Evolutionary conservation across 805 yeast genomes (phyloP).

Genomic region (Kuraishia hungarica): DNA sequence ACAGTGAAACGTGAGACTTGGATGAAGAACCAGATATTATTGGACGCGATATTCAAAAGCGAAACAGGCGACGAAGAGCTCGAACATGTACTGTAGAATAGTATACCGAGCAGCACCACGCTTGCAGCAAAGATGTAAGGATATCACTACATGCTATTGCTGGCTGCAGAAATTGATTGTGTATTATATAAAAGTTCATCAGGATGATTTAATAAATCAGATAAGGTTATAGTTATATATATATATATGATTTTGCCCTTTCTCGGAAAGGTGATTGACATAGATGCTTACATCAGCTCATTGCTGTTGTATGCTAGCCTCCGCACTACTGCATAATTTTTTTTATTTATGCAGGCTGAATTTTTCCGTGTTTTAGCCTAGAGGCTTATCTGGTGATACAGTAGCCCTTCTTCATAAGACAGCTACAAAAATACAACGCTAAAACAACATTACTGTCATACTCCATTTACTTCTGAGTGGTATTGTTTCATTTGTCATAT

Average conservation of each 20-base stretch:
- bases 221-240: too few relatives aligned
- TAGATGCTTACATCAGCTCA: background rate
- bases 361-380: background rate
- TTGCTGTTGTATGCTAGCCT: background rate
- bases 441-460: too few relatives aligned
- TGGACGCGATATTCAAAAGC: constrained; percentile 10
- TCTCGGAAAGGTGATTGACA: background rate
- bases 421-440: too few relatives aligned
- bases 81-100: background rate
- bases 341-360: background rate
- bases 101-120: too few relatives aligned
- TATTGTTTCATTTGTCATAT: too few relatives aligned
- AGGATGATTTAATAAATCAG: too few relatives aligned
- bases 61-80: constrained; percentile 1
- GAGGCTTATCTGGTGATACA: background rate
- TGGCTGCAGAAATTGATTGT: background rate
- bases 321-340: background rate
- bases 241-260: too few relatives aligned
- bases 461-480: too few relatives aligned
- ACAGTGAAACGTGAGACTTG: constrained; percentile 13
- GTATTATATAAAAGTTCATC: too few relatives aligned
- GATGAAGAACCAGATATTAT: constrained; percentile 18
- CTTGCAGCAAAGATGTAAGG: background rate
- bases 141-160: background rate
- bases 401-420: too few relatives aligned